phyloP scores from a whole-genome alignment of 805 yeast species.

The Wickerhamomyces rabaulensis region DNA sequence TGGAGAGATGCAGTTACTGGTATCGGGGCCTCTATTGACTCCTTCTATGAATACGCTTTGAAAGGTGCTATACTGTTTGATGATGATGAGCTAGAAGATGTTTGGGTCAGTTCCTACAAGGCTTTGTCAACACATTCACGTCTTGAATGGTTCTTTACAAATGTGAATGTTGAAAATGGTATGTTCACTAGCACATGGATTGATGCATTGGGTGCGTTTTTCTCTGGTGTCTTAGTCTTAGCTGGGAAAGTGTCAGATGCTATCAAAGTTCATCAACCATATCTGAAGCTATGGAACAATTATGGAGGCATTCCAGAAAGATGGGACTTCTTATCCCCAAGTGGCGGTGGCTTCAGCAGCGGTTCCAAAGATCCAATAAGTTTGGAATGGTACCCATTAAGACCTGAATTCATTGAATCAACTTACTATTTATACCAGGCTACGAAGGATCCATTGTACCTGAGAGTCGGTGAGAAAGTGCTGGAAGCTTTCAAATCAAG shows the following conservation, averaged over 20 bases:
- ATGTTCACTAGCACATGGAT: constrained; percentile 58
- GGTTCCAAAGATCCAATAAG: constrained; percentile 34
- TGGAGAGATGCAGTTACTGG: constrained; percentile 67
- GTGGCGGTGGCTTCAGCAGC: constrained; percentile 1
- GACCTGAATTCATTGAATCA: constrained; percentile 91
- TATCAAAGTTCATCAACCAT: constrained; percentile 51
- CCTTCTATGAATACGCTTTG: constrained; percentile 83
- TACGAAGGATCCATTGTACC: constrained; percentile 78
- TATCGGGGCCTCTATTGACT: constrained; percentile 87
- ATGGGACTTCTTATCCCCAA: constrained; percentile 46
- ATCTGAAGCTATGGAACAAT: constrained; percentile 70
- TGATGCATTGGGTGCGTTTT: constrained; percentile 82
- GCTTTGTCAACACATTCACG: constrained; percentile 53
- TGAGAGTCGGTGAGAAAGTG: constrained; percentile 67
- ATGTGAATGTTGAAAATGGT: constrained; percentile 54
- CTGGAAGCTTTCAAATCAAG: constrained; percentile 47
- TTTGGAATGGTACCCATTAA: constrained; percentile 85
- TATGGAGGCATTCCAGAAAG: constrained; percentile 86
- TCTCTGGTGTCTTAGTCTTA: constrained; percentile 79
- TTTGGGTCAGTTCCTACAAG: constrained; percentile 59
- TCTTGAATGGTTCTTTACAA: constrained; percentile 47
- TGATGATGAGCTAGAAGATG: constrained; percentile 41
- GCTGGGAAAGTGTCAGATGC: constrained; percentile 74
- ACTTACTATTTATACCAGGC: constrained; percentile 80
- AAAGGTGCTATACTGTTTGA: constrained; percentile 72